Base-by-base conservation (phyloP, 768 basidiomycete genomes). In the Boletus sensibilis region DNA sequence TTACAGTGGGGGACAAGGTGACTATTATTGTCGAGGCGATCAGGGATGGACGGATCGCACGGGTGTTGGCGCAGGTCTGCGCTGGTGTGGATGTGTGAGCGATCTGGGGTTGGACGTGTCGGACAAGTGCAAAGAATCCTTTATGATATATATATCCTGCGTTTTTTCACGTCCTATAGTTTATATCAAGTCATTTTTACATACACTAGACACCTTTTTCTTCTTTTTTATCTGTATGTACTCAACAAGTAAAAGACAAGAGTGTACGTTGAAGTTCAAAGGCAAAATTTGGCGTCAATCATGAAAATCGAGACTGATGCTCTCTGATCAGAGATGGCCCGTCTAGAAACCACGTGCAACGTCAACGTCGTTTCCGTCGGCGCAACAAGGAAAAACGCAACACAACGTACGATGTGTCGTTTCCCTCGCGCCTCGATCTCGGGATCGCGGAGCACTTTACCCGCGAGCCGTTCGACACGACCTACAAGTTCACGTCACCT, bases 1-100 rank as follows among this genome's bases (percentile, higher is more conserved):
- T 75, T 37, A 88, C 87, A 11, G 70, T 87, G 44, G 92, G 92
- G 5, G 80, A 86, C 65, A 83, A 84, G 60, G 79, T 93, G 9
- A 81, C 87, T 3, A 72, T 84, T 39, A 91, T 95, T 51, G 85
- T 91, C 55, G 92, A 94, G 79, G 81, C 86, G 14, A 84, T 90
- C 47, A 78, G 87, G 31, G 87, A 91, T 66, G 90, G 89, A 4
- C 79, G 85, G 59, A 76, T 89, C 66, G 81, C 83, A 57, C 70
- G 71, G 13, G 75, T 82, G n/a, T 72, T 90, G n/a, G 79, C 78
- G 12, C 76, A 72, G 16, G 64, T 86, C 39, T 87, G 88, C 35
- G 64, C 43, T 14, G 70, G 56, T 0, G 35, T 73, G 5, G 62
- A 60, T 12, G 53, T 20, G 10, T 69, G 43, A 65, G 46, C 1